Conservation (phyloP, 371 early-diverging fungal genomes). For the Rhizopus sp. region DNA sequence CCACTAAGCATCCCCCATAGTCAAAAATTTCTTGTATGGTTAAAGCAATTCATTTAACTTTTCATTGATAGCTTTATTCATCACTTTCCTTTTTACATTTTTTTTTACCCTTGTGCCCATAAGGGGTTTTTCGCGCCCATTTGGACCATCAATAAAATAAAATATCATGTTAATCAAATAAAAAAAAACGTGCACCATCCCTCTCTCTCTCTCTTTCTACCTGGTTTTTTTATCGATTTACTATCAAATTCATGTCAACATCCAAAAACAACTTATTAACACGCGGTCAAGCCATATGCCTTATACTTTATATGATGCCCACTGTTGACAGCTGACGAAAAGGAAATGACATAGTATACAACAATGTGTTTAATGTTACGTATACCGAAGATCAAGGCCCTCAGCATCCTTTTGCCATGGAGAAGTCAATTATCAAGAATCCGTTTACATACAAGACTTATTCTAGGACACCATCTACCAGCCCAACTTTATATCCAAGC, state of each 20-base stretch:
- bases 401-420: constrained; percentile 18
- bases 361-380: constrained; percentile 9
- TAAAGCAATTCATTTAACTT: no score
- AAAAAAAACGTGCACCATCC: no score
- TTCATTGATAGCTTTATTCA: no score
- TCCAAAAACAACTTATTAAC: constrained; percentile 17
- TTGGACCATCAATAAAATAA: no score
- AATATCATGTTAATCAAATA: no score
- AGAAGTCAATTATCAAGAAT: constrained; percentile 17
- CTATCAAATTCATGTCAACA: constrained; percentile 18
- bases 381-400: constrained; percentile 17
- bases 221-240: constrained; percentile 20
- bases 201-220: constrained; percentile 31
- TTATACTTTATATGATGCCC: constrained; percentile 15
- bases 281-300: constrained; percentile 16
- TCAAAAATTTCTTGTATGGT: no score
- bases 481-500: constrained; percentile 15
- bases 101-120: no score
- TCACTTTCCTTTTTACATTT: no score
- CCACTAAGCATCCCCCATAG: no score
- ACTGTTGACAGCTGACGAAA: constrained; percentile 13
- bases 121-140: no score
- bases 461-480: constrained; percentile 15
- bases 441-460: constrained; percentile 17
- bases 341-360: constrained; percentile 11